Base-by-base conservation (phyloP, 2,329 filamentous ascomycete genomes). In the Nemania diffusa region DNA sequence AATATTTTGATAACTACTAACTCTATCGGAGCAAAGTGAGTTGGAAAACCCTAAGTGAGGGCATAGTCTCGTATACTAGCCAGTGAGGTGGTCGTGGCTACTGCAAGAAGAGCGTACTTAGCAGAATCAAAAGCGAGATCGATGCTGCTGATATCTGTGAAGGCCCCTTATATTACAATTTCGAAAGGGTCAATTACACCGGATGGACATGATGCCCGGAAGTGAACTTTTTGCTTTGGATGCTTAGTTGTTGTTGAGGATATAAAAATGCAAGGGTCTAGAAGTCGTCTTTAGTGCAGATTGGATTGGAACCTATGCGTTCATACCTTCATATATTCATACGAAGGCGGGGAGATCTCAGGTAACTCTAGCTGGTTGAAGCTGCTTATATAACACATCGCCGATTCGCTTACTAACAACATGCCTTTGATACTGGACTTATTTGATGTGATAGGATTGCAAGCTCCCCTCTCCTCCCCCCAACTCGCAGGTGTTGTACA, bases 121-220 rank as follows among this genome's bases (percentile, higher is more conserved):
- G 56, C 56, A 46, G 24, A 46, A 58, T 58, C 56, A 24, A 32
- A 48, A 29, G 56, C 44, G 27, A 29, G 5, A 44, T 46, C 11
- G 22, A 4, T n/a, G 37, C 29, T 26, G 11, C 53, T 34, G 22
- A 58, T 8, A 5, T 15, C 8, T 20, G 11, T 24, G 22, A 27
- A 29, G 26, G 37, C 40, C 4, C 29, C 13, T 48, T 58, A 24
- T 22, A 58, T 58, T 32, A 24, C 13, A 27, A 24, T 9, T 29
- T 58, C 37, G 20, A 58, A 58, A 40, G 24, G 40, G 40, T 32
- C 24, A 29, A 58, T 32, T 9, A 13, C 48, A 32, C 56, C n/a
- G n/a, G n/a, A n/a, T 11, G 24, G 22, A 58, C 56, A 58, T 46
- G 24, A 58, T 24, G 11, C 22, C 37, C 11, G 29, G 7, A 17